phyloP scores from a whole-genome alignment of 1,139 yeast genomes.

The Pichia terricola region DNA sequence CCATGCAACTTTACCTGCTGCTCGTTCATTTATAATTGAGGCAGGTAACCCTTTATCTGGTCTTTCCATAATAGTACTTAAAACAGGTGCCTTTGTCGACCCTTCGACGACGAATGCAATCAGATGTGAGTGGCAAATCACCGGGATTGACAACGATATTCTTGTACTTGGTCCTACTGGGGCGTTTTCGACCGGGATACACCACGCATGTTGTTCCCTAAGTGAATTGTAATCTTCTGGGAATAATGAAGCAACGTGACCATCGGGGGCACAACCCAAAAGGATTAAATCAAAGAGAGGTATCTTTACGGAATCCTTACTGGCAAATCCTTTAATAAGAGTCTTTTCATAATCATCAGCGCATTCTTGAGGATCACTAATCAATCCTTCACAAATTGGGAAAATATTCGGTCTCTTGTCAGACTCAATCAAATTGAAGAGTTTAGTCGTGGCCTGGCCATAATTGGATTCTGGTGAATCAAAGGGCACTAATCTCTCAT shows the following conservation, averaged over 20 bases:
- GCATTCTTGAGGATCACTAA: conserved; percentile 64
- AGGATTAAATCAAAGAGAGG: conserved; percentile 89
- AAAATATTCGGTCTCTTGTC: conserved; percentile 58
- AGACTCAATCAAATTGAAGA: conserved; percentile 54
- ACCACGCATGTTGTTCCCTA: conserved; percentile 93
- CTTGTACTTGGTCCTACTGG: conserved; percentile 85
- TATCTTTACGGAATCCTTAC: conserved; percentile 86
- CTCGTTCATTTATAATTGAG: conserved; percentile 88
- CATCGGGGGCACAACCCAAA: conserved; percentile 97
- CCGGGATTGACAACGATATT: conserved; percentile 89
- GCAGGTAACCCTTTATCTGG: conserved; percentile 96
- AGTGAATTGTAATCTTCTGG: conserved; percentile 76
- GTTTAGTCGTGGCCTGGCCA: conserved; percentile 76
- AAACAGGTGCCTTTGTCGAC: conserved; percentile 86
- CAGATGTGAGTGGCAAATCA: conserved; percentile 86
- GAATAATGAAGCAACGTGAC: conserved; percentile 91
- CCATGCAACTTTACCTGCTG: conserved; percentile 96
- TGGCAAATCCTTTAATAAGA: conserved; percentile 85
- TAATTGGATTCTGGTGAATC: conserved; percentile 77
- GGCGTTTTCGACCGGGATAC: conserved; percentile 85
- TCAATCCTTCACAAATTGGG: conserved; percentile 68
- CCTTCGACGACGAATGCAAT: conserved; percentile 95
- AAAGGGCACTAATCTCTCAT: conserved; percentile 90
- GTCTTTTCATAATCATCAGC: conserved; percentile 88
- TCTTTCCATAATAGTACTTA: conserved; percentile 89